Percentiles rank a stretch among this genome's conserved stretches.
These are phyloP conservation scores for Desmodesmus armatus DNA, from an alignment of 139 green algal species.

Conservation along the genomic window DNA sequence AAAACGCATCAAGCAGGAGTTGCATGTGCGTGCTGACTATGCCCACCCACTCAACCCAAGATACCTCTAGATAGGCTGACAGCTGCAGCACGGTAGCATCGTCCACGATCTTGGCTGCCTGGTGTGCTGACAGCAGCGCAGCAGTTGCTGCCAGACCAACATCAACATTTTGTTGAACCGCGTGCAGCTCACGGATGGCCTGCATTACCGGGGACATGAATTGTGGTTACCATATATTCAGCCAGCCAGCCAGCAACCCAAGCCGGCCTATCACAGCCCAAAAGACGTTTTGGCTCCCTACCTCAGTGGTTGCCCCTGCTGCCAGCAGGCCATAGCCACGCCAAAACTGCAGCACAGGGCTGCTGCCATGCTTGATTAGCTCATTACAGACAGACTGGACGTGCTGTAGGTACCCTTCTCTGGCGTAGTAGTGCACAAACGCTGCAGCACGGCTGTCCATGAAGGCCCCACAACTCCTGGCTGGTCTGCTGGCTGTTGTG, in stretches of 20 bases:
- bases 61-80: slow-evolving; percentile 61
- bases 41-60: too few relatives aligned
- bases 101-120: slow-evolving; percentile 66
- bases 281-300: neutral
- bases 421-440: slow-evolving; percentile 69
- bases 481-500: too few relatives aligned
- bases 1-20: too few relatives aligned
- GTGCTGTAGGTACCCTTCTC: slow-evolving; percentile 66
- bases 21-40: neutral
- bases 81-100: slow-evolving; percentile 69
- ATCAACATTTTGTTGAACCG: slow-evolving; percentile 49
- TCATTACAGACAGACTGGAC: slow-evolving; percentile 74
- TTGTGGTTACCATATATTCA: too few relatives aligned
- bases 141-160: slow-evolving; percentile 63
- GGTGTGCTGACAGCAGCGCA: slow-evolving; percentile 67
- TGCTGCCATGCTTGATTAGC: slow-evolving; percentile 59
- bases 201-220: too few relatives aligned
- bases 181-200: slow-evolving; percentile 72
- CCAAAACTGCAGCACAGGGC: slow-evolving; percentile 69
- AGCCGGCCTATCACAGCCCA: neutral
- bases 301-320: slow-evolving; percentile 54
- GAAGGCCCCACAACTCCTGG: neutral
- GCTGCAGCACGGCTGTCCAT: slow-evolving; percentile 52
- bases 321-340: slow-evolving; percentile 66
- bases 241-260: too few relatives aligned